Conservation (phyloP, 345 rosid species). For the Salix suchowensis region DNA sequence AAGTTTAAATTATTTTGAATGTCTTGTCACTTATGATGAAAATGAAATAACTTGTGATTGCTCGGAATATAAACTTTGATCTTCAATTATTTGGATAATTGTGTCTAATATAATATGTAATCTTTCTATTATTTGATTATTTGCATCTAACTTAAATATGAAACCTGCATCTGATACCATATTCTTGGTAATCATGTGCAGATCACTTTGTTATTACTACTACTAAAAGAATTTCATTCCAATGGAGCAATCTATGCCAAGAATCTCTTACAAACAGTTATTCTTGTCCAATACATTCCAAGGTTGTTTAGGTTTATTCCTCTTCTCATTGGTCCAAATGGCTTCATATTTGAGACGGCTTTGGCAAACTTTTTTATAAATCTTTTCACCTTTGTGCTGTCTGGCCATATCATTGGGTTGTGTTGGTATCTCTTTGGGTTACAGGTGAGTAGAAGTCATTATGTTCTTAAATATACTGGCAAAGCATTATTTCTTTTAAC, state of each 20-base stretch:
- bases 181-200: slow-evolving; percentile 23
- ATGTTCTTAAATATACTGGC: background rate
- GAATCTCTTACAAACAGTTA: slow-evolving; percentile 48
- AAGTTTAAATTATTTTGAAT: background rate
- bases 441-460: slow-evolving; percentile 43
- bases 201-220: slow-evolving; percentile 44
- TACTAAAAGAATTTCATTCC: slow-evolving; percentile 33
- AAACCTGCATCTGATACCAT: background rate
- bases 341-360: slow-evolving; percentile 83
- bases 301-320: slow-evolving; percentile 67
- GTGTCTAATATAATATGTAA: background rate
- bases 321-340: slow-evolving; percentile 63
- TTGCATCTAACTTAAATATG: background rate
- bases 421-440: slow-evolving; percentile 86
- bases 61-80: background rate
- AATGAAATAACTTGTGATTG: background rate
- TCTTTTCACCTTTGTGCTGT: slow-evolving; percentile 64
- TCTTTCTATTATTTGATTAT: background rate
- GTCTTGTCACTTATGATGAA: background rate
- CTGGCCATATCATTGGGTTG: slow-evolving; percentile 79
- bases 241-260: slow-evolving; percentile 65
- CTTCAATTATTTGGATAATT: background rate
- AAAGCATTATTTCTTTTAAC: background rate
- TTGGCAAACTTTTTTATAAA: slow-evolving; percentile 83
- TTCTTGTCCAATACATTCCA: slow-evolving; percentile 73